Base-by-base conservation (phyloP, 148 eudicot species). In the Rhododendron ferrugineum region DNA sequence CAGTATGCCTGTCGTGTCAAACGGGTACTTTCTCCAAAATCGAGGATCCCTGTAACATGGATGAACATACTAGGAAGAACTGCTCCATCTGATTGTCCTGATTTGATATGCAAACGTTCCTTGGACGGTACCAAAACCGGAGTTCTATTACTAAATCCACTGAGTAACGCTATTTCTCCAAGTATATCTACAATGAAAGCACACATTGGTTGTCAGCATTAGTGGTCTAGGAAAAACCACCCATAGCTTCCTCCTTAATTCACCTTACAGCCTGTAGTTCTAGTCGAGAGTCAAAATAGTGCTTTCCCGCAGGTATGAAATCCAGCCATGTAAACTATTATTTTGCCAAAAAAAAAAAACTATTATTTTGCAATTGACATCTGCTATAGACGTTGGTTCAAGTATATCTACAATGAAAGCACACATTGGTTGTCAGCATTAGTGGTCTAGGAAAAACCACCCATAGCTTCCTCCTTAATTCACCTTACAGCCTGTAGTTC, bases 321-420 rank as follows among this genome's bases (percentile, higher is more conserved):
- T 82, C 77, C 10, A 47, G 56, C 23, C 22, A 47, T 83, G 11
- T 26, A 79, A 40, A 76, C 68, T 82, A 13, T 73, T 73, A 14
- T 22, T 58, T 26, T n/a, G n/a, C n/a, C n/a, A n/a, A n/a, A n/a
- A n/a, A n/a, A n/a, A n/a, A n/a, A n/a, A n/a, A n/a, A n/a, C n/a
- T n/a, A n/a, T n/a, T n/a, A n/a, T n/a, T n/a, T n/a, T 81, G 86
- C 68, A 52, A 37, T 73, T 47, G 42, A 36, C 37, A 80, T 85
- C 18, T n/a, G n/a, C n/a, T n/a, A n/a, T n/a, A n/a, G n/a, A n/a
- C n/a, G n/a, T n/a, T n/a, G n/a, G n/a, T n/a, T n/a, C 11, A 20
- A 82, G 16, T 5, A 42, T 58, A 34, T 56, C 70, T 28, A 60
- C 37, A 10, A 36, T 76, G 32, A 52, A 10, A 62, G 22, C 40